Base-by-base conservation (phyloP, 176 grass and related monocot genomes). In the Lolium multiflorum region DNA sequence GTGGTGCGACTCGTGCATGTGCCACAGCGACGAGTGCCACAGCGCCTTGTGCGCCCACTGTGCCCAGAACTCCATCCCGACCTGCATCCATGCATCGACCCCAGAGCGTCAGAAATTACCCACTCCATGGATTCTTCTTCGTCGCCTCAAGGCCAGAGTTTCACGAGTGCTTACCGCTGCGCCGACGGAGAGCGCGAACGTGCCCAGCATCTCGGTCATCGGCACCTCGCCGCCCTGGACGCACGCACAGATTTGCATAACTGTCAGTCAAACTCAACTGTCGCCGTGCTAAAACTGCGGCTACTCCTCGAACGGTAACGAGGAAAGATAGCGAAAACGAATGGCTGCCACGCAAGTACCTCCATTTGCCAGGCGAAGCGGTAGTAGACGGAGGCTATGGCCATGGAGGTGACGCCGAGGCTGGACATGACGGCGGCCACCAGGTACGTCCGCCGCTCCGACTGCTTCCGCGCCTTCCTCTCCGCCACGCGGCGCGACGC, bases 1-100 rank as follows among this genome's bases (percentile, higher is more conserved):
- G 91, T 97, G 94, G 89, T 97, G 94, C 54, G 94, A 97, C 89
- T 94, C 79, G 92, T 97, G 92, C 94, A 94, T 94, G 84, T 93
- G 89, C 94, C 94, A 96, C 41, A 96, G 94, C 12, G 94, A 96
- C 0, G 87, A 82, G 87, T 97, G 92, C 94, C 94, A 97, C 70
- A 94, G 92, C 89, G 89, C 85, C 31, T 90, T 83, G 79, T 97
- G 94, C 82, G 92, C 94, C 94, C 94, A 97, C 26, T 86, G 85
- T 64, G 94, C 89, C 94, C 94, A 97, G 66, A 92, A 97, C 85
- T 97, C 94, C 94, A 97, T 97, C 31, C 92, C 94, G 22, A 97
- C 94, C 94, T 96, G 76, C 52, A 65, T 3, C n/a, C n/a, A n/a
- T 7, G 10, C 44, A 7, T 46, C 44, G 6, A 46, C 4, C 11